Evolutionary conservation across 2,329 filamentous ascomycete genomes (phyloP).

Genomic region (Emmonsiellopsis sp.): DNA sequence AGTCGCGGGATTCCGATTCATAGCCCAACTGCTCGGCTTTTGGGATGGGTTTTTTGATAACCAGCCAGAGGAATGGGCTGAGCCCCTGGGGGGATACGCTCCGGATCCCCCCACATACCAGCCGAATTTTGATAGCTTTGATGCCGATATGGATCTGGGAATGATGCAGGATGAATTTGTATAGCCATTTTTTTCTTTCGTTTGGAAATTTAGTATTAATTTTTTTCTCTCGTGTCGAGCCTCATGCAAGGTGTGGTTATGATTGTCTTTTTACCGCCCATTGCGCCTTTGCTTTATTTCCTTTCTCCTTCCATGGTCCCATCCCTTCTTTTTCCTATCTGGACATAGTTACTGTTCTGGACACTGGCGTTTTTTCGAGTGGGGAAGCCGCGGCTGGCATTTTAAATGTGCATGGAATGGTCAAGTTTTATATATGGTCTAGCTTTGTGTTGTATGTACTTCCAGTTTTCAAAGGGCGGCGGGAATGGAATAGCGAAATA

Average conservation of each 20-base stretch:
- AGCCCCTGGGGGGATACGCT: neutral
- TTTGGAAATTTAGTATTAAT: neutral
- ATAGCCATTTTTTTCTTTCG: slow-evolving; percentile 1
- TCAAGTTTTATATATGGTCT: neutral
- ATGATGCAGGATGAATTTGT: slow-evolving; percentile 10
- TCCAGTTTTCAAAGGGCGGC: neutral
- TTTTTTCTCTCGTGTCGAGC: neutral
- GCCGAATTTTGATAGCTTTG: slow-evolving; percentile 1
- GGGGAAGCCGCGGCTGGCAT: neutral
- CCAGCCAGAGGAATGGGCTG: neutral
- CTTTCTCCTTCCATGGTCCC: neutral
- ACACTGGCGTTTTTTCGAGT: neutral
- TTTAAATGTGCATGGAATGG: neutral
- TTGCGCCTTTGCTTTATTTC: neutral
- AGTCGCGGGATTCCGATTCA: slow-evolving; percentile 21
- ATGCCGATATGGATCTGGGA: slow-evolving; percentile 3
- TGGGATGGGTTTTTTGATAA: slow-evolving; percentile 34
- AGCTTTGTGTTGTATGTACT: neutral
- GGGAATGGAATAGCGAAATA: neutral
- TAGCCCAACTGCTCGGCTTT: slow-evolving; percentile 28
- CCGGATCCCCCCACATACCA: neutral
- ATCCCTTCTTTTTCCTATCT: neutral
- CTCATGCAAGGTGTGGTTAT: neutral
- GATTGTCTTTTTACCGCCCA: neutral
- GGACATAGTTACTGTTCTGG: neutral